Base-by-base conservation (phyloP, 2,329 filamentous ascomycete species). In the Nothophaeocryptopus gaeumannii region DNA sequence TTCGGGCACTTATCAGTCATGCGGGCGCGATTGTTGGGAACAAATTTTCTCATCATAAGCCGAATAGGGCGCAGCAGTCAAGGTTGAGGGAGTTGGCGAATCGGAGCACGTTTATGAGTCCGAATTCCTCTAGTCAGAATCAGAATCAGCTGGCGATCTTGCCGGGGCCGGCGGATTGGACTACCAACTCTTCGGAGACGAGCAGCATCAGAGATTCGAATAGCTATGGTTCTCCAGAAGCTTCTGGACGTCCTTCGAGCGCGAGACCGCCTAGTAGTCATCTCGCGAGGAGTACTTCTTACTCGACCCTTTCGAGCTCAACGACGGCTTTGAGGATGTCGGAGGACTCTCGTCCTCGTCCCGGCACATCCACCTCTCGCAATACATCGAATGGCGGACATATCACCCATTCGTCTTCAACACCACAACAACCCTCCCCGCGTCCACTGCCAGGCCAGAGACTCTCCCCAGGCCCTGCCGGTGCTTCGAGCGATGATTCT, bases 21-120 rank as follows among this genome's bases (percentile, higher is more conserved):
- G 91, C 92, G 0, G 93, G 93, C 32, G 90, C 93, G 50, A 96
- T 99, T 59, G 89, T 99, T 42, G 89, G 92, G 47, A 99, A 99
- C 78, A 99, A 99, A 67, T 88, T 99, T 71, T 89, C 85, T 44
- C 88, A 89, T 64, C 89, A 95, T 66, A 83, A 90, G 3, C 91
- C 92, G 1, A 88, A 77, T 56, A 88, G 84, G 45, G 84, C 88
- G 51, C 88, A 93, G 66, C 84, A 89, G 63, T 86, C 78, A 63
- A 84, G 86, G 55, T 78, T 95, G 31, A 83, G 91, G 36, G 90
- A 96, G 68, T 76, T 95, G 50, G 89, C 88, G n/a, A 91, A 82
- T 51, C 88, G 82, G 62, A 86, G 84, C 32, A 83, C 86, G 14
- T 75, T 92, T 34, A 72, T 84, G 36, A 56, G 58, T 20, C 49